phyloP scores from a whole-genome alignment of 148 eudicot species.

The Gaultheria prostrata region DNA sequence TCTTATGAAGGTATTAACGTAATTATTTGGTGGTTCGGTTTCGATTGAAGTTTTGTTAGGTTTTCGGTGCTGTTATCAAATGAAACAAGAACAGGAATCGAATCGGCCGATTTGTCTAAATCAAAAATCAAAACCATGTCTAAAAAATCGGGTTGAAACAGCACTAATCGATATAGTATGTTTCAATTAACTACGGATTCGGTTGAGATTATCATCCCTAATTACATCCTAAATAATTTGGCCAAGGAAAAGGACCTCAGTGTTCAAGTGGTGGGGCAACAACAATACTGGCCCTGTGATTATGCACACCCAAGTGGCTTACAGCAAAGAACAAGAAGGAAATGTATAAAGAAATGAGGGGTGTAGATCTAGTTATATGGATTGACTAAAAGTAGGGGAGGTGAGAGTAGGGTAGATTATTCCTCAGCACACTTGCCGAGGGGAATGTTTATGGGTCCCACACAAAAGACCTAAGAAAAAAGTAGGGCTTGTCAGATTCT shows the following conservation, averaged over 20 bases:
- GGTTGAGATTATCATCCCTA: too few relatives aligned
- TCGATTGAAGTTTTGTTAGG: too few relatives aligned
- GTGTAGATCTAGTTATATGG: not conserved
- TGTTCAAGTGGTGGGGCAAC: not conserved
- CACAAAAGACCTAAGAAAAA: slow-evolving; percentile 17
- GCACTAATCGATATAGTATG: too few relatives aligned
- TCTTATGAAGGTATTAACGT: too few relatives aligned
- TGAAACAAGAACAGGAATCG: too few relatives aligned
- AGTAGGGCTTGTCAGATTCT: slow-evolving; percentile 39
- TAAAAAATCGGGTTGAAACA: too few relatives aligned
- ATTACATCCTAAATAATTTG: too few relatives aligned
- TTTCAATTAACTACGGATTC: too few relatives aligned
- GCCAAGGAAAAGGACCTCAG: not conserved
- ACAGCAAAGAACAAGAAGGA: slow-evolving; percentile 29
- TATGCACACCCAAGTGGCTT: slow-evolving; percentile 30
- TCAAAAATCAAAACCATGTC: too few relatives aligned
- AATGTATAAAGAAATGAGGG: not conserved
- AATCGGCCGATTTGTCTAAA: too few relatives aligned
- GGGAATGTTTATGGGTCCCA: slow-evolving; percentile 79
- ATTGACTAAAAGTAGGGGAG: not conserved
- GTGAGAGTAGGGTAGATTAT: slow-evolving; percentile 34
- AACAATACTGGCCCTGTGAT: slow-evolving; percentile 1
- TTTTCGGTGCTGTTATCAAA: too few relatives aligned
- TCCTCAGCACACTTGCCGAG: slow-evolving; percentile 57
- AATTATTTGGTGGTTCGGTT: too few relatives aligned